Evolutionary conservation across 2,329 filamentous ascomycete species (phyloP), one percentile per base, ranked within the genome.

Genomic region (Alternaria postmessia): DNA sequence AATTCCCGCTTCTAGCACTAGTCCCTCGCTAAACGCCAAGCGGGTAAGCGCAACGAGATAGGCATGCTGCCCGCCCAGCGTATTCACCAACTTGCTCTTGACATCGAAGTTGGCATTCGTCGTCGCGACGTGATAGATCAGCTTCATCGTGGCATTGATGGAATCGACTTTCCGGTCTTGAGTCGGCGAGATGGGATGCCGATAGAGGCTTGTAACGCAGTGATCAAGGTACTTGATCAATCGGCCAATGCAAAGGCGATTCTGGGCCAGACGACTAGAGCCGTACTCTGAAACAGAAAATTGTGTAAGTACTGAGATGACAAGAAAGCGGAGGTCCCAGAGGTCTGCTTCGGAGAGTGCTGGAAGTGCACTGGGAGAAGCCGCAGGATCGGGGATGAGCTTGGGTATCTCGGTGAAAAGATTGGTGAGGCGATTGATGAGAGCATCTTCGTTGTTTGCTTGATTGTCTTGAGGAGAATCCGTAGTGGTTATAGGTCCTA

Each of bases 11-110:
- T 97, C 93, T 28, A 96, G 84, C 11, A 95, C 86, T 8, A 91
- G 78, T 30, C 92, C 90, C 62, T 96, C 92, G 6, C 88, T 89
- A 75, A 97, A 97, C 0, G 92, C 93, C n/a, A 98, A 81, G 42
- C 94, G 82, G 0, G 92, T 93, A 44, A 99, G 81, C 2, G 88
- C 88, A 9, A 97, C 86, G 1, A 96, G 82, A 71, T 96, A 94
- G 53, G 93, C 93, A 72, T 97, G 93, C 52, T 88, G 87, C 0
- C 89, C 91, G 3, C 92, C 92, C 5, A 87, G 84, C 0, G 91
- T 86, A 8, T 86, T 85, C 0, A 85, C 84, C 5, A 97, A 82
- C 75, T 94, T 96, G 49, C 86, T 84, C 49, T 88, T 85, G 63
- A 96, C 87, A 66, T 94, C 78, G 68, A 89, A 83, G 20, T 85